Evolutionary conservation across 495 filamentous ascomycete genomes (phyloP).

Genomic region (Hypoxylon trugodes): DNA sequence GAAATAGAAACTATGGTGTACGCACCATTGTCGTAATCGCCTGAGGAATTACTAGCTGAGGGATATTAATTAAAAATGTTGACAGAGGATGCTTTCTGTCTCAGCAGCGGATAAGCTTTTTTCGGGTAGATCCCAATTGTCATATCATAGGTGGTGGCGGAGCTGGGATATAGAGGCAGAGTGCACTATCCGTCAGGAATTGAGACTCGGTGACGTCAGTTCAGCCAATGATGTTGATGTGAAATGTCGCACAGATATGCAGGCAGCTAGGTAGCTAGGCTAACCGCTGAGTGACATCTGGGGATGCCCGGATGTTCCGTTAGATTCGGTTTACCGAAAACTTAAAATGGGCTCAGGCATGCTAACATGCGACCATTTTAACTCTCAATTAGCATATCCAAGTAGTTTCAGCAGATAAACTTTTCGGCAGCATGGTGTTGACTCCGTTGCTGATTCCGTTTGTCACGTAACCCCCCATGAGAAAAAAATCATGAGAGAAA

Average conservation of each 20-base stretch:
- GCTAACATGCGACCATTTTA: not conserved
- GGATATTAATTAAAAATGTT: constrained; percentile 2
- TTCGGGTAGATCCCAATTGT: constrained; percentile 18
- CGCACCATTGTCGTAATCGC: not conserved
- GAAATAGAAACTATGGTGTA: not conserved
- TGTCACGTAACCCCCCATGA: constrained; percentile 3
- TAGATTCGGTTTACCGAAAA: constrained; percentile 7
- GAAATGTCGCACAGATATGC: not conserved
- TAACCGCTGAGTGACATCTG: constrained; percentile 13
- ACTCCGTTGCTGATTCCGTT: too few species aligned
- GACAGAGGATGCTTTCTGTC: not conserved
- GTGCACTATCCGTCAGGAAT: too few species aligned
- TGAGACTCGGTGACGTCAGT: constrained; percentile 20
- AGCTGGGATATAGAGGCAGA: too few species aligned
- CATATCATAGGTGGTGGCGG: constrained; percentile 3
- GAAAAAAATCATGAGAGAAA: not conserved
- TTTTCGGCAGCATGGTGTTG: not conserved
- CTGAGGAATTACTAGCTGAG: not conserved
- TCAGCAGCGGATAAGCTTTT: constrained; percentile 10
- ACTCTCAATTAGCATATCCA: not conserved
- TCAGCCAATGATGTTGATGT: not conserved
- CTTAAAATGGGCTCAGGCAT: constrained; percentile 4
- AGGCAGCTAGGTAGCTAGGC: not conserved
- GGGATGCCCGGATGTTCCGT: constrained; percentile 23
- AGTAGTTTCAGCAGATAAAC: constrained; percentile 12